Conservation (phyloP, 257 asterid species). For the Solanum chmielewskii region DNA sequence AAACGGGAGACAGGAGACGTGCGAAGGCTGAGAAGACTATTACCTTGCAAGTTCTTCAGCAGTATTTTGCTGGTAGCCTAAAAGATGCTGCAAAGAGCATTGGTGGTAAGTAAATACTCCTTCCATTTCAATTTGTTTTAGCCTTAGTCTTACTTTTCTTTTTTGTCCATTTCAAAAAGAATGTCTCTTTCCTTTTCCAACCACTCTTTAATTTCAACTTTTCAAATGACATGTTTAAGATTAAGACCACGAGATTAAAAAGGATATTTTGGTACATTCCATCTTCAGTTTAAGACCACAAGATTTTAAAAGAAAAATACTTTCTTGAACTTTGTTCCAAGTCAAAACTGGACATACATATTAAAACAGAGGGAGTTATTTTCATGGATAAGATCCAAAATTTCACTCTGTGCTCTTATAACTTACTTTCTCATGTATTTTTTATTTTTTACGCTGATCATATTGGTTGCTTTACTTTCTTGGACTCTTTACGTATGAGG, state of each 20-base stretch:
- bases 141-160: background rate
- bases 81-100: slow-evolving; percentile 91
- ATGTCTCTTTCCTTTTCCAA: background rate
- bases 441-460: background rate
- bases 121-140: background rate
- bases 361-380: background rate
- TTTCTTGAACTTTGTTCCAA: background rate
- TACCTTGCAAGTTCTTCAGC: slow-evolving; percentile 73
- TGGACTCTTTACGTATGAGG: background rate
- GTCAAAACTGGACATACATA: background rate
- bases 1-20: slow-evolving; percentile 47
- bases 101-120: slow-evolving; percentile 50
- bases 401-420: background rate
- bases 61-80: slow-evolving; percentile 87
- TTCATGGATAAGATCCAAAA: background rate
- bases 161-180: background rate
- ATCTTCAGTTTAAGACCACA: background rate
- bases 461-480: background rate
- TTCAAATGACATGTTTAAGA: background rate
- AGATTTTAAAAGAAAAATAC: background rate
- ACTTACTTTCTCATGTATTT: background rate
- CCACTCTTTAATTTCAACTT: background rate
- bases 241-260: background rate
- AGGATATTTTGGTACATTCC: background rate
- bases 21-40: slow-evolving; percentile 60